A percentile compares a stretch with the other conserved stretches of the same genome.
phyloP scores from a whole-genome alignment of 306 rosid genomes.

The Leucaena leucocephala region DNA sequence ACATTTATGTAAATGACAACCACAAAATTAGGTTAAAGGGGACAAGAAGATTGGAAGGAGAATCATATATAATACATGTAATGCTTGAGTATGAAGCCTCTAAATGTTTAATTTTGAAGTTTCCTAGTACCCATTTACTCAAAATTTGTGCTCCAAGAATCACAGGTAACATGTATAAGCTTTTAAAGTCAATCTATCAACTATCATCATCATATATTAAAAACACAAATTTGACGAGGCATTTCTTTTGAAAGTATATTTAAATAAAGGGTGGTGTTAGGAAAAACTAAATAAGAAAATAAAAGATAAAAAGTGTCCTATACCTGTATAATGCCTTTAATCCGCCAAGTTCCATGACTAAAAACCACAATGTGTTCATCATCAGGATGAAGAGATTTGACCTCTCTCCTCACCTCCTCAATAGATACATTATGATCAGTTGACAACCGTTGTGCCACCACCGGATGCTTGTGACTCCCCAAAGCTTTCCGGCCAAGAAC shows the following conservation, averaged over 20 bases:
- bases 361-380: constrained; percentile 78
- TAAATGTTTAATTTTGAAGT: not conserved
- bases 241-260: not conserved
- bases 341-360: constrained; percentile 90
- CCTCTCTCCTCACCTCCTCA: constrained; percentile 91
- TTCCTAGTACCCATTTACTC: not conserved
- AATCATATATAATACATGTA: not conserved
- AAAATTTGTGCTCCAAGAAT: not conserved
- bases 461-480: constrained; percentile 30
- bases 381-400: constrained; percentile 92
- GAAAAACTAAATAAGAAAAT: not conserved
- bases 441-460: constrained; percentile 81
- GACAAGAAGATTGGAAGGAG: not conserved
- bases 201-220: not conserved
- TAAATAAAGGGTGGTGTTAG: not conserved
- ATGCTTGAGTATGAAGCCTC: not conserved
- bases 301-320: not conserved
- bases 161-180: not conserved
- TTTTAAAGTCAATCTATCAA: not conserved
- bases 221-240: constrained; percentile 4
- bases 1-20: constrained; percentile 7
- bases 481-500: constrained; percentile 76
- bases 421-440: constrained; percentile 91
- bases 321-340: constrained; percentile 99
- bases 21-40: not conserved